Base-by-base conservation (phyloP, 106 monocot genomes). In the Iris macrosiphon region DNA sequence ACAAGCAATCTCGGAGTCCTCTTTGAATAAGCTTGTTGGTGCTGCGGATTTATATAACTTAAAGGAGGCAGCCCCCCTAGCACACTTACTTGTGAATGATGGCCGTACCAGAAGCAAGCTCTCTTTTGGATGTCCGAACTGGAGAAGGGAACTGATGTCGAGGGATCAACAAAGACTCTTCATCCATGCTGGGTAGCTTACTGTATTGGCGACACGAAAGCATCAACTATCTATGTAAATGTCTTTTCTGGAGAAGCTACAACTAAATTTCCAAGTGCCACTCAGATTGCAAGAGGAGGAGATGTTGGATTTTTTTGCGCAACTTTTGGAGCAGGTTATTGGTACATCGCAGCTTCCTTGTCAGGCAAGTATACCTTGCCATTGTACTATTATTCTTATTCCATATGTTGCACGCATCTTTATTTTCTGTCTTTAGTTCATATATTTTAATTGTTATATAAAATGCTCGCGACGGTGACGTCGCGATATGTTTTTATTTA, bases 161-260 rank as follows among this genome's bases (percentile, higher is more conserved):
- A 84, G 54, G 27, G 74, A 63, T 77, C 74, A 42, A 52, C 63
- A 33, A 84, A 76, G 58, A 73, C 84, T 28, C 78, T 88, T 57
- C 84, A 94, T 81, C 93, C 93, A 41, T 94, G 80, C 61, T 88
- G 88, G 88, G 74, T 60, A 38, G 83, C 79, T 37, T 94, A 94
- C 65, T 69, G 67, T 23, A 64, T 94, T 59, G 46, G 41, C 46
- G 93, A 93, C 67, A 93, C 84, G 84, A 80, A 84, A 60, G 80
- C 70, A 34, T 56, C 93, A 47, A 50, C 80, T 19, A 67, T 94
- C 6, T 94, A 88, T 60, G 52, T 94, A 7, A 94, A 94, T 65
- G 77, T 81, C 40, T 94, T 94, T 50, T 69, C 93, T 32, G 88
- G 93, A 44, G 81, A 88, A 68, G 81, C 84, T 48, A 88, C 79